These are phyloP conservation scores for Mycena sanguinolenta DNA, from an alignment of 768 basidiomycete genomes.

Conservation along the genomic window DNA sequence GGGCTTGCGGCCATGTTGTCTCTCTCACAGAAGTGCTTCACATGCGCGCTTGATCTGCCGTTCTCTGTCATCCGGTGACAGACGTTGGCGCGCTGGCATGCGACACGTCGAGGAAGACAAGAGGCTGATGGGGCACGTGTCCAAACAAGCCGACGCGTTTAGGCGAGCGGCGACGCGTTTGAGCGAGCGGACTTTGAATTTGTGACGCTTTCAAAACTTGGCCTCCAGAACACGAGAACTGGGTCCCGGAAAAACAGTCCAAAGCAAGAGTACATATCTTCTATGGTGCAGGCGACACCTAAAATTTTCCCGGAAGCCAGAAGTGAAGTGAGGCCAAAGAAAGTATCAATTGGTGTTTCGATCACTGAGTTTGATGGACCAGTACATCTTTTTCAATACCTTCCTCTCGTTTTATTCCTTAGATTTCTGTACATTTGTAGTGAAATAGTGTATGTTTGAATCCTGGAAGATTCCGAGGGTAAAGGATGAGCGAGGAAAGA, in stretches of 20 bases:
- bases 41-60: not conserved
- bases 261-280: not conserved
- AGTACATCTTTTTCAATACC: not conserved
- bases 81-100: not conserved
- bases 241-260: not conserved
- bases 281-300: not conserved
- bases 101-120: not conserved
- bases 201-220: not conserved
- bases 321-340: not conserved
- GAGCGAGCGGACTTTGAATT: not conserved
- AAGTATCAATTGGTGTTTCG: not conserved
- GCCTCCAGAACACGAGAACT: not conserved
- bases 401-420: not conserved
- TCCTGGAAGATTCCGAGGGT: not conserved
- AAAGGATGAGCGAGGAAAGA: not conserved
- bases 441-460: not conserved
- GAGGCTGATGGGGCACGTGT: not conserved
- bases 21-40: not conserved
- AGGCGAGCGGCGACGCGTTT: not conserved
- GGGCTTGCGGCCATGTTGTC: conserved; percentile 6
- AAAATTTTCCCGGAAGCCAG: not conserved
- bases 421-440: not conserved
- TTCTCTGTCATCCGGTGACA: not conserved
- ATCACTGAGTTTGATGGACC: not conserved
- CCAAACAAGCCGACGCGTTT: not conserved